Percentiles rank a stretch among this genome's conserved stretches.
Evolutionary conservation across 2,329 filamentous ascomycete species (phyloP).

Genomic region (Beauveria scarabaeidicola): DNA sequence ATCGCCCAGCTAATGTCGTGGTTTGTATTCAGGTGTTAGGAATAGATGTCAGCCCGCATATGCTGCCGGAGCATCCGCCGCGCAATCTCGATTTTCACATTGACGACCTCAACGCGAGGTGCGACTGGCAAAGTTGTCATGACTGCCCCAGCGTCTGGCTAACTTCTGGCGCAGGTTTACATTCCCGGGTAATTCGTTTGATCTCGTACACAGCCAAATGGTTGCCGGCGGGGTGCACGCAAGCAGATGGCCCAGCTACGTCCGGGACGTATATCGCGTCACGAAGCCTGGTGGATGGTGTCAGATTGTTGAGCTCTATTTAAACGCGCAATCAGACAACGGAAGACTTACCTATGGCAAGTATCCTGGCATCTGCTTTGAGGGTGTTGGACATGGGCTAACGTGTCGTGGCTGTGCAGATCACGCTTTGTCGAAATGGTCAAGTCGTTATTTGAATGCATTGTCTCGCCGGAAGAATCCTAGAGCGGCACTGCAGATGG

Average conservation of each 20-base stretch:
- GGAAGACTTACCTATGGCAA: constrained; percentile 60
- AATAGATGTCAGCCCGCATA: constrained; percentile 63
- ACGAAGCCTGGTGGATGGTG: constrained; percentile 73
- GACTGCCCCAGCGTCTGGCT: neutral
- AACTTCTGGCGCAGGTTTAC: constrained; percentile 41
- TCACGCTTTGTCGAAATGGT: constrained; percentile 61
- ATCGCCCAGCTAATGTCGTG: neutral
- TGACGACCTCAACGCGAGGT: constrained; percentile 62
- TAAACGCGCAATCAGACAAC: constrained; percentile 78
- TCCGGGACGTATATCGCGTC: constrained; percentile 65
- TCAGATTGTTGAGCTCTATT: constrained; percentile 82
- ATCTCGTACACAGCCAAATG: constrained; percentile 73
- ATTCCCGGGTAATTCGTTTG: constrained; percentile 64
- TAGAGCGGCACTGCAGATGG: constrained; percentile 52
- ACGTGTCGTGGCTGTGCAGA: constrained; percentile 27
- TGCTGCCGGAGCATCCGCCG: constrained; percentile 55
- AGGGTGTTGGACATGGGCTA: neutral
- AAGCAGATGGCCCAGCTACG: constrained; percentile 64
- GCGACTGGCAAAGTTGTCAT: constrained; percentile 16
- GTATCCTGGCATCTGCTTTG: constrained; percentile 13
- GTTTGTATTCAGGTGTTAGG: constrained; percentile 51
- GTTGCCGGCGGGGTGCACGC: constrained; percentile 63
- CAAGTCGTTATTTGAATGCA: constrained; percentile 52
- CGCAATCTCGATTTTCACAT: constrained; percentile 63
- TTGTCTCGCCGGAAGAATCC: constrained; percentile 59